These are phyloP conservation scores for Exophiala calicioides DNA, from an alignment of 2,329 filamentous ascomycete species.

Conservation along the genomic window DNA sequence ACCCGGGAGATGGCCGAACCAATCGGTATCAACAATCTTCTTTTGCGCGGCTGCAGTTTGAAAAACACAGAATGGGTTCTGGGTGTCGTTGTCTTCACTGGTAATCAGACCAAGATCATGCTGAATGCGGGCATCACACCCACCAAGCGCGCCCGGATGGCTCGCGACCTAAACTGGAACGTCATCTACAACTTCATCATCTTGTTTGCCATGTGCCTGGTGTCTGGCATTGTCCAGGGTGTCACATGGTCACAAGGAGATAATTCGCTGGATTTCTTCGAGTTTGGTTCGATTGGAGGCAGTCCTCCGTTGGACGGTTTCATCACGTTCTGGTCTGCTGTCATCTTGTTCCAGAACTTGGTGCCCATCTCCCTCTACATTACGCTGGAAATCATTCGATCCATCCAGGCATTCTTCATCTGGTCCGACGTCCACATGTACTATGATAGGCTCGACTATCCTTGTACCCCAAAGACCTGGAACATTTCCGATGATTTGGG, in stretches of 20 bases:
- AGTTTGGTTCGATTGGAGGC: constrained; percentile 78
- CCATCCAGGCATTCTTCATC: constrained; percentile 92
- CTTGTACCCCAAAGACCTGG: constrained; percentile 96
- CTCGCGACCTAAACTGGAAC: constrained; percentile 93
- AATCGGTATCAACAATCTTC: constrained; percentile 90
- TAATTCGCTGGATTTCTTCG: constrained; percentile 75
- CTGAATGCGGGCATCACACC: constrained; percentile 95
- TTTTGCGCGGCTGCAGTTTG: constrained; percentile 89
- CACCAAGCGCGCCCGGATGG: constrained; percentile 87
- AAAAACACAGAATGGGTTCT: constrained; percentile 96
- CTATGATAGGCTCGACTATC: constrained; percentile 89
- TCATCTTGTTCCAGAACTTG: constrained; percentile 98
- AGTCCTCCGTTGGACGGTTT: constrained; percentile 79
- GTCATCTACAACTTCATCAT: constrained; percentile 95
- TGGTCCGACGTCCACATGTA: constrained; percentile 97
- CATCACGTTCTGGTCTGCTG: constrained; percentile 92
- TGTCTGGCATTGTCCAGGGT: constrained; percentile 82
- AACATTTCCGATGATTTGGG: constrained; percentile 98
- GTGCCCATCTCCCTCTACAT: constrained; percentile 98
- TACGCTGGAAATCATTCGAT: constrained; percentile 91
- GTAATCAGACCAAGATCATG: constrained; percentile 98
- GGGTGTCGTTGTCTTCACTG: constrained; percentile 90
- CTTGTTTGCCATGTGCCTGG: constrained; percentile 83
- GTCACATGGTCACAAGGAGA: constrained; percentile 74
- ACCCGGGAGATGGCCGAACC: constrained; percentile 83